These are phyloP conservation scores for Paramecium sonneborni DNA, from an alignment of 73 alveolate genomes.

Conservation along the genomic window DNA sequence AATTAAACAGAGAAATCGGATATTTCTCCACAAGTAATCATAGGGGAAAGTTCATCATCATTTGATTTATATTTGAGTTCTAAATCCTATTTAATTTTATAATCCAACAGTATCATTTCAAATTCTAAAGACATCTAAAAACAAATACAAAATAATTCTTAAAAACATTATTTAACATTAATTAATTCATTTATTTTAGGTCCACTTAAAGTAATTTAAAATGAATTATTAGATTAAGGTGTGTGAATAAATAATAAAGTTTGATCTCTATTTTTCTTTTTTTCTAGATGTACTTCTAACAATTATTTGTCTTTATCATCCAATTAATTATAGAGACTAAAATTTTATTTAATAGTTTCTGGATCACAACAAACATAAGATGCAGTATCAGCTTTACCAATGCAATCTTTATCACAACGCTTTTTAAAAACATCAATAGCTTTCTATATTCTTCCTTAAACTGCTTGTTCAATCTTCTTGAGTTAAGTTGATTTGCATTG, in stretches of 20 bases:
- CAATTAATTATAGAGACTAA: background rate
- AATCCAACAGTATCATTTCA: background rate
- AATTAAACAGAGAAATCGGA: background rate
- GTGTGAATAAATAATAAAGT: background rate
- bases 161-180: background rate
- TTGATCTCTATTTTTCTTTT: background rate
- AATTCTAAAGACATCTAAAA: slow-evolving; percentile 18
- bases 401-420: background rate
- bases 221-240: background rate
- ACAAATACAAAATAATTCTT: background rate
- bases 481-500: background rate
- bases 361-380: slow-evolving; percentile 8
- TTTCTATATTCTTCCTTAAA: background rate
- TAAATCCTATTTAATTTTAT: background rate
- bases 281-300: background rate
- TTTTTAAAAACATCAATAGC: slow-evolving; percentile 2
- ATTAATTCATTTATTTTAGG: slow-evolving; percentile 26
- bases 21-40: slow-evolving; percentile 8
- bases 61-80: background rate
- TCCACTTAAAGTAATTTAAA: slow-evolving; percentile 22
- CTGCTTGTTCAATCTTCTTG: background rate
- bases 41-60: background rate
- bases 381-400: background rate
- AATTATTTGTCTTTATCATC: background rate
- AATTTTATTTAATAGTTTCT: background rate